Evolutionary conservation across 2,329 filamentous ascomycete genomes (phyloP).

Genomic region (Claviceps citrina): DNA sequence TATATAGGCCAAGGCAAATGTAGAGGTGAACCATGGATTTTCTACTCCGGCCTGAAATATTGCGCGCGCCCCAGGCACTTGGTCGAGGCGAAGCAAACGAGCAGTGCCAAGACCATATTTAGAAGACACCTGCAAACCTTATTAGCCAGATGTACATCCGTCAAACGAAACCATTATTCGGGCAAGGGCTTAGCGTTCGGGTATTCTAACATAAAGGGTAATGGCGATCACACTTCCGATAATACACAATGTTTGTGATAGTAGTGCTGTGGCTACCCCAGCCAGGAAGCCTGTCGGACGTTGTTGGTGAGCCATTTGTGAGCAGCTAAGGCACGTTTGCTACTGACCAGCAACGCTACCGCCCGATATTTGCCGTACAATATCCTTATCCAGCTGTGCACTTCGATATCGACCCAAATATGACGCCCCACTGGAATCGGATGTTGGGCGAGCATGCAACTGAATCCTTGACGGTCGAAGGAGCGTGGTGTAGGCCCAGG

Average conservation of each 20-base stretch:
- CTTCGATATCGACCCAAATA: neutral
- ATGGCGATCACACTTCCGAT: conserved; percentile 50
- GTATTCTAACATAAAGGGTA: conserved; percentile 42
- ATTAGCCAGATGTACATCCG: neutral
- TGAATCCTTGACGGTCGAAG: conserved; percentile 13
- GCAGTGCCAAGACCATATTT: conserved; percentile 27
- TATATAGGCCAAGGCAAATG: conserved; percentile 59
- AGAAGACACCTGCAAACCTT: conserved; percentile 21
- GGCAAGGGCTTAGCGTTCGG: neutral
- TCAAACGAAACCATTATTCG: neutral
- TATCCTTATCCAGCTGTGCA: conserved; percentile 12
- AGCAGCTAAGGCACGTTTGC: neutral
- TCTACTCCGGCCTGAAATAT: conserved; percentile 36
- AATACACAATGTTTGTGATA: conserved; percentile 55
- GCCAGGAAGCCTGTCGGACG: conserved; percentile 38
- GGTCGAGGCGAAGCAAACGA: conserved; percentile 21
- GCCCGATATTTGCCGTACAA: conserved; percentile 35
- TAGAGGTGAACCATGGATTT: conserved; percentile 49
- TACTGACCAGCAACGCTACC: conserved; percentile 36
- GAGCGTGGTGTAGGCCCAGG: conserved; percentile 13
- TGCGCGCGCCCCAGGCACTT: conserved; percentile 20
- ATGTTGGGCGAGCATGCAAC: conserved; percentile 14
- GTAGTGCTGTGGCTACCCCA: conserved; percentile 51
- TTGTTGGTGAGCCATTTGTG: neutral
- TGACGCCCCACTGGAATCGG: neutral